Base-by-base conservation (phyloP, 768 basidiomycete genomes). In the Russula vinacea region DNA sequence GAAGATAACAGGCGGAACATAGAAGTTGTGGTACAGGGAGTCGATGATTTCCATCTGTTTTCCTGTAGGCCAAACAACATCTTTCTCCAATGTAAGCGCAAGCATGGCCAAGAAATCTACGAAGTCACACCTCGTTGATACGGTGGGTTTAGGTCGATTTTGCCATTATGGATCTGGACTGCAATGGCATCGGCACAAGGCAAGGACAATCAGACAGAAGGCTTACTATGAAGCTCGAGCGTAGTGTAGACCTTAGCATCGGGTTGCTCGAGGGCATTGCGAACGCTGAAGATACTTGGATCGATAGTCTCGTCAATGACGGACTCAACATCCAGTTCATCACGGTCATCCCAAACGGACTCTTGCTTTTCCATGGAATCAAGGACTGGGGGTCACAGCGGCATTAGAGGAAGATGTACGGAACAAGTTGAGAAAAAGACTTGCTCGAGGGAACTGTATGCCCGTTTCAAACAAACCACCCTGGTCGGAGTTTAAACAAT, bases 61-160 rank as follows among this genome's bases (percentile, higher is more conserved):
- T 51, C 73, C 72, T 58, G 82, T 81, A 0, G 87, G 79, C 90
- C 91, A 92, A 2, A 92, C 90, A 22, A 92, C 78, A 61, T 88
- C 90, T 92, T 50, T 19, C 56, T 17, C 51, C 33, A 14, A 11
- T 17, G 40, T 58, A 17, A 57, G 40, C 37, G 49, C 11, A 26
- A 29, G 14, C 10, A 39, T 13, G 47, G 3, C n/a, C 10, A 19
- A 42, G 44, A 51, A 24, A 55, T 24, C 19, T 3, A 29, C 40
- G n/a, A 45, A 14, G 3, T 69, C 77, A 61, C 59, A 85, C 88
- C 89, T 79, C 89, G 77, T 71, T 90, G 89, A 71, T 90, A 90
- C 22, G 82, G 75, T 0, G 90, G 89, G 58, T 84, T 81, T 29
- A 92, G 74, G 71, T 91, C 87, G 58, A 92, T 87, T 0, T 74